A percentile compares a stretch with the other conserved stretches of the same genome.
Conservation (phyloP, 768 basidiomycete genomes). For the Boletus pseudo-olivaceus region DNA sequence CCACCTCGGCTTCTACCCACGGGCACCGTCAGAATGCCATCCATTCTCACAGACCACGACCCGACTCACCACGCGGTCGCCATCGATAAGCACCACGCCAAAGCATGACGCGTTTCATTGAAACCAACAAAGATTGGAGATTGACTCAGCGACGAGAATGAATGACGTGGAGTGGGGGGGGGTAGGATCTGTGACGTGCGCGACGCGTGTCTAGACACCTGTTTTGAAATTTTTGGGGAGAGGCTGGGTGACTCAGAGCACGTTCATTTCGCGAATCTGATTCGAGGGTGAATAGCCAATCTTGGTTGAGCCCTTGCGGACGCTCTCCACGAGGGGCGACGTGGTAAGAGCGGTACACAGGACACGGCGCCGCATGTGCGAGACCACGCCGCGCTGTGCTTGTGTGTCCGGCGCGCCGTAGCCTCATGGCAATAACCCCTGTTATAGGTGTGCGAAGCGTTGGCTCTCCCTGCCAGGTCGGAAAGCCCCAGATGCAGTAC, state of each 20-base stretch:
- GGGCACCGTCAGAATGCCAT: not conserved
- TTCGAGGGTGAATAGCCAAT: slow-evolving; percentile 23
- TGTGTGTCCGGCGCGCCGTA: slow-evolving; percentile 15
- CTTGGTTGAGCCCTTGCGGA: slow-evolving; percentile 7
- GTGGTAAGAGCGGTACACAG: not conserved
- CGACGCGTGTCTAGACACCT: slow-evolving; percentile 8
- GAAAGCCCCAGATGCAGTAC: slow-evolving; percentile 4
- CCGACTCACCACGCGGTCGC: not conserved
- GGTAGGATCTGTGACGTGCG: slow-evolving; percentile 12
- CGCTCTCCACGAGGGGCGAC: slow-evolving; percentile 1
- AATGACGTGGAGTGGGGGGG: not conserved
- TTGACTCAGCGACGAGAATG: slow-evolving; percentile 8
- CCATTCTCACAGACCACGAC: not conserved
- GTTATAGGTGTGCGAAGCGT: not conserved
- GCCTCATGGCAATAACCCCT: slow-evolving; percentile 19
- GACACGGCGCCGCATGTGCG: not conserved
- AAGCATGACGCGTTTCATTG: slow-evolving; percentile 22
- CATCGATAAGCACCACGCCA: slow-evolving; percentile 16
- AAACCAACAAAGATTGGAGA: slow-evolving; percentile 8
- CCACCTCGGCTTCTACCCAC: slow-evolving; percentile 8
- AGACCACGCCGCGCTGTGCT: slow-evolving; percentile 2
- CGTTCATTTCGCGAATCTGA: slow-evolving; percentile 24
- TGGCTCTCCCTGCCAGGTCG: not conserved
- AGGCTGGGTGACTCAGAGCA: not conserved
- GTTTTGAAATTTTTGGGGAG: not conserved